Evolutionary conservation across 108 stramenopile genomes (phyloP).

Genomic region (Nitzschia sp.): DNA sequence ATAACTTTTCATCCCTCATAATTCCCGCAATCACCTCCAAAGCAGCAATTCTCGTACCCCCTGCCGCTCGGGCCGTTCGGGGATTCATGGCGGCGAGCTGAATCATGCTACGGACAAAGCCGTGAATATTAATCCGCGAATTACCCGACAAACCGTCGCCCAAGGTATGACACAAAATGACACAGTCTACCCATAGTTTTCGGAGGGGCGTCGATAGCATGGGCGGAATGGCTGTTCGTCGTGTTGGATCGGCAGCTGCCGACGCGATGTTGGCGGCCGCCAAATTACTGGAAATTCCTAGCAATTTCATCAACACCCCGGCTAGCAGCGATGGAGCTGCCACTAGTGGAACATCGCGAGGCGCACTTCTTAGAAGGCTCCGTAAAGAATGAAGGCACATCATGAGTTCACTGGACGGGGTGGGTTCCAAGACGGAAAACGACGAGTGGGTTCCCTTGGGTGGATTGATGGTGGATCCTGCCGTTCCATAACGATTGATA

Average conservation of each 20-base stretch:
- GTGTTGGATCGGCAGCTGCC: conserved; percentile 26
- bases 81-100: conserved; percentile 74
- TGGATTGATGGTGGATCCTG: conserved; percentile 30
- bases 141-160: conserved; percentile 70
- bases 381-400: conserved; percentile 62
- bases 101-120: conserved; percentile 73
- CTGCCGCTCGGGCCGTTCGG: conserved; percentile 63
- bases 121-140: conserved; percentile 60
- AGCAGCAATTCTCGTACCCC: conserved; percentile 78
- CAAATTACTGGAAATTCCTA: conserved; percentile 66
- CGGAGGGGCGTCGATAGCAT: conserved; percentile 73
- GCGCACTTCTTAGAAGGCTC: conserved; percentile 58
- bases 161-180: conserved; percentile 68
- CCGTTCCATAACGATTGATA: conserved; percentile 50
- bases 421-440: conserved; percentile 63
- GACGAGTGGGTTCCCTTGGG: conserved; percentile 84
- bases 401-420: conserved; percentile 67
- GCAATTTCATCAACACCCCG: conserved; percentile 74
- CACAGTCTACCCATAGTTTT: conserved; percentile 79
- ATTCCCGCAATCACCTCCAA: conserved; percentile 64
- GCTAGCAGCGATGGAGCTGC: conserved; percentile 82
- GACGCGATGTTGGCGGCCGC: conserved; percentile 7
- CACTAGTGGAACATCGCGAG: conserved; percentile 55
- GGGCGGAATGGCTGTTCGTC: conserved; percentile 52
- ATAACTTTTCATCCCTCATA: conserved; percentile 45